Conservation (phyloP, 2,329 filamentous ascomycete species). For the Colletotrichum kahawae region DNA sequence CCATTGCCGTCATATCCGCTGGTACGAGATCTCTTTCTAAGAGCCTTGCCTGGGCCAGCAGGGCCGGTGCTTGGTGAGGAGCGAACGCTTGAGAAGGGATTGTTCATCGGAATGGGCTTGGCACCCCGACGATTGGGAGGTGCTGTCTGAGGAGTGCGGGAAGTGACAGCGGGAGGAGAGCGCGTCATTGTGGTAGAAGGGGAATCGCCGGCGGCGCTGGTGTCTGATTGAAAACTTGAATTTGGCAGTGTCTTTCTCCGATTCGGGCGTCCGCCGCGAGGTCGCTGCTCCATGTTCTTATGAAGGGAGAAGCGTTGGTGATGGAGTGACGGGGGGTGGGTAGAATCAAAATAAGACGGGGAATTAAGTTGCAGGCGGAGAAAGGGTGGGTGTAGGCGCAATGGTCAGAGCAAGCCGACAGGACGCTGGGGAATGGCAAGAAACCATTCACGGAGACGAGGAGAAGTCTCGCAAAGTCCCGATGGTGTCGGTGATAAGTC, state of each 20-base stretch:
- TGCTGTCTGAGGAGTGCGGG: slow-evolving; percentile 22
- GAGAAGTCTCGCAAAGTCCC: neutral
- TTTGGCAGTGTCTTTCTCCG: slow-evolving; percentile 17
- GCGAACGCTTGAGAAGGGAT: slow-evolving; percentile 1
- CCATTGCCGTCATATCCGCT: slow-evolving; percentile 8
- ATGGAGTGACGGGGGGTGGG: neutral
- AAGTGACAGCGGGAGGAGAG: slow-evolving; percentile 11
- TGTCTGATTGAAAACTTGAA: slow-evolving; percentile 16
- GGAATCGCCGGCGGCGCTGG: slow-evolving; percentile 6
- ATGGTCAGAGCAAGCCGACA: neutral
- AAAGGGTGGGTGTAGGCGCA: neutral
- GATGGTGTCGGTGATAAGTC: neutral
- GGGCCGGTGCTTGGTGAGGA: slow-evolving; percentile 8
- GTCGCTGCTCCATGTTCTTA: slow-evolving; percentile 10
- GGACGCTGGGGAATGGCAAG: neutral
- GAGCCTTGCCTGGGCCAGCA: slow-evolving; percentile 2
- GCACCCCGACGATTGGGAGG: slow-evolving; percentile 16
- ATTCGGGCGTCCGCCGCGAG: slow-evolving; percentile 8
- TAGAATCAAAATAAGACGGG: slow-evolving; percentile 1
- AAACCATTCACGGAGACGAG: neutral
- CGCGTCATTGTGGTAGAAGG: slow-evolving; percentile 16
- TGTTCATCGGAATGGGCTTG: slow-evolving; percentile 9
- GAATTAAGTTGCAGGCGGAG: neutral
- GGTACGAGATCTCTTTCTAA: slow-evolving; percentile 19
- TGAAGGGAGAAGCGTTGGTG: neutral